phyloP scores from a whole-genome alignment of 345 rosid species.

The Eucalyptus regnans region DNA sequence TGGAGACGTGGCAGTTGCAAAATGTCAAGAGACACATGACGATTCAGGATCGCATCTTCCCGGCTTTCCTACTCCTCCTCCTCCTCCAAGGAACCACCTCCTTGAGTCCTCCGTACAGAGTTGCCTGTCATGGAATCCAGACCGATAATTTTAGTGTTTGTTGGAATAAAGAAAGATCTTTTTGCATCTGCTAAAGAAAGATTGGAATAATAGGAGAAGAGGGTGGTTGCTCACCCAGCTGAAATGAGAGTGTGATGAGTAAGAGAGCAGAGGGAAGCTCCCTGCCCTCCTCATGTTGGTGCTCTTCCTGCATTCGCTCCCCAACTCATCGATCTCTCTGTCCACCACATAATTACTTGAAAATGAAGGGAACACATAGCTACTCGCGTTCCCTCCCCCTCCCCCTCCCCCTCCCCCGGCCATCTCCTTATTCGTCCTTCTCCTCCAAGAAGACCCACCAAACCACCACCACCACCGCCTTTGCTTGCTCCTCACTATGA shows the following conservation, averaged over 20 bases:
- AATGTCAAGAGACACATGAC: not conserved
- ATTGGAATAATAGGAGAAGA: not conserved
- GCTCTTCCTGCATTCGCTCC: slow-evolving; percentile 11
- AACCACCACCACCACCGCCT: not conserved
- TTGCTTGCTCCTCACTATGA: not conserved
- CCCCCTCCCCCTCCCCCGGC: slow-evolving; percentile 25
- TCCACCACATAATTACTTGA: slow-evolving; percentile 14
- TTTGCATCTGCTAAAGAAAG: not conserved
- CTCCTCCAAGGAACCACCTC: slow-evolving; percentile 60
- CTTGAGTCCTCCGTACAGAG: slow-evolving; percentile 55
- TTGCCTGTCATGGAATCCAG: slow-evolving; percentile 25
- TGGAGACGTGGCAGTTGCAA: not conserved
- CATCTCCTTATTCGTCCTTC: slow-evolving; percentile 19
- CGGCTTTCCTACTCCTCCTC: slow-evolving; percentile 32
- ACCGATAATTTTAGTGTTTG: not conserved
- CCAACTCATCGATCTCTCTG: slow-evolving; percentile 10
- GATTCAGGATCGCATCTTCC: slow-evolving; percentile 23
- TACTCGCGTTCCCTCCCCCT: slow-evolving; percentile 32
- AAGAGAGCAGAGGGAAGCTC: slow-evolving; percentile 20
- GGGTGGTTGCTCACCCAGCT: slow-evolving; percentile 41
- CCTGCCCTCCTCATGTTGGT: slow-evolving; percentile 26
- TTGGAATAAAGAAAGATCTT: not conserved
- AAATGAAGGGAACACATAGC: slow-evolving; percentile 42
- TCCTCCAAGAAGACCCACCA: slow-evolving; percentile 15
- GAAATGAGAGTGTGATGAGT: slow-evolving; percentile 19